Conservation (phyloP, 1,284 basidiomycete genomes). For the Ceratobasidium sp. region DNA sequence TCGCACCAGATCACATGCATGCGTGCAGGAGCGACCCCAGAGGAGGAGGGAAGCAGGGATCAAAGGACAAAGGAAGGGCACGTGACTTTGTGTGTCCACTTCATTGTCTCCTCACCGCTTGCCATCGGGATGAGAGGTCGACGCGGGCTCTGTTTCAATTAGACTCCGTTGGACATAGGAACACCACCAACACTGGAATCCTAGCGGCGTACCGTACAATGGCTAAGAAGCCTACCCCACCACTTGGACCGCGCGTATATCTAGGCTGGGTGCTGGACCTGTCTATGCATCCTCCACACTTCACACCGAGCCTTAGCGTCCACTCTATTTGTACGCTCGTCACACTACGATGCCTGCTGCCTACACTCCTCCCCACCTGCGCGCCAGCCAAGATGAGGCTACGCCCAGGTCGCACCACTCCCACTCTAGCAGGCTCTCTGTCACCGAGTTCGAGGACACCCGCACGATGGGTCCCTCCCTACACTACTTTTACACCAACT, state of each 20-base stretch:
- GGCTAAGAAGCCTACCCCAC: background rate
- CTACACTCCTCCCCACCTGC: constrained; percentile 37
- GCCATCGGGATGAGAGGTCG: constrained; percentile 23
- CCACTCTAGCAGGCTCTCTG: constrained; percentile 14
- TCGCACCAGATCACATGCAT: constrained; percentile 5
- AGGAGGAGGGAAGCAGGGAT: background rate
- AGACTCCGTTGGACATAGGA: constrained; percentile 36
- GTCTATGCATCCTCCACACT: too few species aligned
- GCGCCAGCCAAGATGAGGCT: constrained; percentile 17
- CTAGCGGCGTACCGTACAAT: constrained; percentile 1
- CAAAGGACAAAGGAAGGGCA: constrained; percentile 32
- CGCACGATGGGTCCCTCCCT: constrained; percentile 33
- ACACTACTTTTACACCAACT: constrained; percentile 39
- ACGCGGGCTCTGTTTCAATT: constrained; percentile 31
- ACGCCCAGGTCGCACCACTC: background rate
- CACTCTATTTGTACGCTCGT: too few species aligned
- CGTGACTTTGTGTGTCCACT: constrained; percentile 4
- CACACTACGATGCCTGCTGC: constrained; percentile 4
- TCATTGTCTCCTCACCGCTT: constrained; percentile 20
- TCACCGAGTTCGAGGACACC: constrained; percentile 32
- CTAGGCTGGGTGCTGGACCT: too few species aligned
- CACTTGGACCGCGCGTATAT: constrained; percentile 18
- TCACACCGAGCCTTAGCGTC: too few species aligned
- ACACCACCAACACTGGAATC: background rate
- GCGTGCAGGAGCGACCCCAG: constrained; percentile 1